phyloP scores from a whole-genome alignment of 2,329 filamentous ascomycete species.

The Blastomyces parvus region DNA sequence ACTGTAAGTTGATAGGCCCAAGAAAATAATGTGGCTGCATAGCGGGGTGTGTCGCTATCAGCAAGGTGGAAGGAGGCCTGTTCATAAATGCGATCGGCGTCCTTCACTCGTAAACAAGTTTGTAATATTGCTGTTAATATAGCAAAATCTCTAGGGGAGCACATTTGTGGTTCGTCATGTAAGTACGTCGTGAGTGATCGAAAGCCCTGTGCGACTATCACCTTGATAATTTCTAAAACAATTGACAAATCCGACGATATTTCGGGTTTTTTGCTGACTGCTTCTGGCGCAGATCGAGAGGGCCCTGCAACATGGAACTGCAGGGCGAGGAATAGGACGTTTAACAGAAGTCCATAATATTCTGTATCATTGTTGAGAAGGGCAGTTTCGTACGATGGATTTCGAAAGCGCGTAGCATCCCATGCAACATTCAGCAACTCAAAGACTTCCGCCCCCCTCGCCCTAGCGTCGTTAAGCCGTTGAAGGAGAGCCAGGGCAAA shows the following conservation, averaged over 20 bases:
- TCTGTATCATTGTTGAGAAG: constrained; percentile 48
- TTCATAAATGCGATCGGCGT: constrained; percentile 59
- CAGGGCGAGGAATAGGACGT: constrained; percentile 73
- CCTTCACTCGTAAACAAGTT: constrained; percentile 68
- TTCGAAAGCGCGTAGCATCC: constrained; percentile 48
- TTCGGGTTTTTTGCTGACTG: constrained; percentile 29
- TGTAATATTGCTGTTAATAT: constrained; percentile 83
- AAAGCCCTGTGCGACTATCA: constrained; percentile 73
- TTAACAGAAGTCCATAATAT: constrained; percentile 77
- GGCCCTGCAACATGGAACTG: constrained; percentile 40
- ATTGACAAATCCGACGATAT: constrained; percentile 43
- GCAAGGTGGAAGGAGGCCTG: constrained; percentile 61
- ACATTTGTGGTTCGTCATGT: constrained; percentile 59
- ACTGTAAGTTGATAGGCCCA: constrained; percentile 80
- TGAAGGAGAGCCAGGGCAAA: constrained; percentile 76
- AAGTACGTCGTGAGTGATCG: constrained; percentile 69
- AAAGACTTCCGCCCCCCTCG: constrained; percentile 43
- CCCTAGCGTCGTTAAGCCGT: constrained; percentile 54
- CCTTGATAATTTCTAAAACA: constrained; percentile 69
- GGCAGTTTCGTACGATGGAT: constrained; percentile 51
- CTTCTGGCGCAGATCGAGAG: constrained; percentile 28
- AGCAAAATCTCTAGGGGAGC: constrained; percentile 69
- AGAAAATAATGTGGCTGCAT: constrained; percentile 78
- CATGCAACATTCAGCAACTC: constrained; percentile 50
- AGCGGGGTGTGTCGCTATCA: constrained; percentile 61